Evolutionary conservation across 441 rosid species (phyloP), one percentile per base, ranked within the genome.

Genomic region (Capsella rubella): DNA sequence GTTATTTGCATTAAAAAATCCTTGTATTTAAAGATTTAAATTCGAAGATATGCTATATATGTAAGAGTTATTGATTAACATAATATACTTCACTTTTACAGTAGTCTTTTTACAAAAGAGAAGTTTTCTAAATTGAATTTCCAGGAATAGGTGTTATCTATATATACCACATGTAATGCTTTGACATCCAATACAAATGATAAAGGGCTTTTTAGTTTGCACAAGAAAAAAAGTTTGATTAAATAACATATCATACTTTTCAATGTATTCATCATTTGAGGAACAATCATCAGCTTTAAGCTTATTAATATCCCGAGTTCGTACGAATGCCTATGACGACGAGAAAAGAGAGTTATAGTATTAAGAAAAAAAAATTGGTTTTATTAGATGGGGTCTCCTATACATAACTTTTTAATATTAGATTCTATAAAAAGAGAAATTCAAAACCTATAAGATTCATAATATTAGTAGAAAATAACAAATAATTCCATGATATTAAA

Each of bases 111-210:
- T 51, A 71, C 43, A 54, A 51, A 29, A 40, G 13, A 28, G 15
- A 62, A 52, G 45, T 61, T 61, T 21, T 2, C 8, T 14, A 43
- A 42, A 61, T 18, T 27, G 37, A 42, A 14, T 27, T 29, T 71
- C 62, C 50, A 64, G 56, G 52, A 65, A 65, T 50, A 25, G 21
- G 31, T 28, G 54, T 49, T 57, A 28, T 32, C 46, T 21, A 74
- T 21, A 74, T 61, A 67, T 31, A 59, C 49, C 73, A 74, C 73
- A 74, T 74, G 78, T 51, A 68, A 74, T 67, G 73, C 73, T 39
- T 67, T 58, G 62, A 67, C 55, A 67, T 67, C 39, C 28, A 65
- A 52, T 21, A 14, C 31, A 65, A 64, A 73, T 29, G 10, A 16
- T 56, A 37, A 37, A 67, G 18, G 68, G 39, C 6, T 40, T 40